Percentiles rank a stretch among this genome's conserved stretches.
Conservation (phyloP, 2,329 filamentous ascomycete genomes). For the Paramyrothecium sp. region DNA sequence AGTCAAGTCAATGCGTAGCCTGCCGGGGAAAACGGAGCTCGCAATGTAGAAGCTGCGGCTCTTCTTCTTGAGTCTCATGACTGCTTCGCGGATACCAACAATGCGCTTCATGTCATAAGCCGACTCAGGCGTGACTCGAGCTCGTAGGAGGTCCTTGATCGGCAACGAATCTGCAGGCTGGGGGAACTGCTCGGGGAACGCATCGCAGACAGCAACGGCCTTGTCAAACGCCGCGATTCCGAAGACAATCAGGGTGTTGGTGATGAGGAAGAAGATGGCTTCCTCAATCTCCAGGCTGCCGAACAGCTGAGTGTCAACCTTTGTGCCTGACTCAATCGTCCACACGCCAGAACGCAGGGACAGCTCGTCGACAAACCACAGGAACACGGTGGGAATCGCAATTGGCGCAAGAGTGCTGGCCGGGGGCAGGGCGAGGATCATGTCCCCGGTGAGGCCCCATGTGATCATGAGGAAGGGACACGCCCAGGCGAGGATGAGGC, state of each 20-base stretch:
- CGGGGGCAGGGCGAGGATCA: slow-evolving; percentile 59
- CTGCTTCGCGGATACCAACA: slow-evolving; percentile 56
- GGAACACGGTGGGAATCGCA: slow-evolving; percentile 61
- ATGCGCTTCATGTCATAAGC: slow-evolving; percentile 59
- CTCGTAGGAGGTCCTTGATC: slow-evolving; percentile 50
- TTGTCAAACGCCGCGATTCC: slow-evolving; percentile 70
- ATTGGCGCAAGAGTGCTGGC: slow-evolving; percentile 60
- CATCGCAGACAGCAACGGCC: slow-evolving; percentile 62
- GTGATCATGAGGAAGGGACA: slow-evolving; percentile 63
- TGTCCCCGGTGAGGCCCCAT: slow-evolving; percentile 62
- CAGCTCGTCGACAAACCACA: slow-evolving; percentile 71
- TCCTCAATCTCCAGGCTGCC: slow-evolving; percentile 70
- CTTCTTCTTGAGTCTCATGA: slow-evolving; percentile 57
- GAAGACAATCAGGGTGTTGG: slow-evolving; percentile 68
- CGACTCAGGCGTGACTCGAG: slow-evolving; percentile 42
- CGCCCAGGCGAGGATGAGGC: slow-evolving; percentile 69
- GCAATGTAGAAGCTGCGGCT: slow-evolving; percentile 75
- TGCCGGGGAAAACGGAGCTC: slow-evolving; percentile 66
- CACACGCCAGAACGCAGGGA: slow-evolving; percentile 68
- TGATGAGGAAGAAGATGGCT: slow-evolving; percentile 69
- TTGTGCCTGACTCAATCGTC: slow-evolving; percentile 67
- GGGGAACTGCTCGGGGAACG: slow-evolving; percentile 59
- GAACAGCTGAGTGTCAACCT: slow-evolving; percentile 63
- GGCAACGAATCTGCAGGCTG: slow-evolving; percentile 40
- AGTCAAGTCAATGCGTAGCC: slow-evolving; percentile 66